Percentiles rank a stretch among this genome's conserved stretches.
Conservation (phyloP, 352 stramenopile species). For the Globisporangium spiculum region DNA sequence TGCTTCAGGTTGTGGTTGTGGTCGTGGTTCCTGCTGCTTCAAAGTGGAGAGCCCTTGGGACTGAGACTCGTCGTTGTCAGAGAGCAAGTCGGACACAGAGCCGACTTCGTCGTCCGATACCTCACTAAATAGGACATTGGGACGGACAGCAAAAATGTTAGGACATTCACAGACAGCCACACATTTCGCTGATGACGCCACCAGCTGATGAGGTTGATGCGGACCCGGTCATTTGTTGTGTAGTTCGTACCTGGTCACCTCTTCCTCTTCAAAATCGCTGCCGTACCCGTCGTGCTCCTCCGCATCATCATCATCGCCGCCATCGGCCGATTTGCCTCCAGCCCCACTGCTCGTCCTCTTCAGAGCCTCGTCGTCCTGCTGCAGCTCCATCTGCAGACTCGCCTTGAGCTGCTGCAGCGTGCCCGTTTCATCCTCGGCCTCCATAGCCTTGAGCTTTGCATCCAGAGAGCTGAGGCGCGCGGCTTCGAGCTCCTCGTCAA, state of each 20-base stretch:
- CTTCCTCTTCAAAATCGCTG: constrained; percentile 83
- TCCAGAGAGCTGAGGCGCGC: constrained; percentile 63
- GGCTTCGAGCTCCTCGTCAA: constrained; percentile 59
- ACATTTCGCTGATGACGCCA: not conserved
- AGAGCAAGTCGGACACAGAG: constrained; percentile 48
- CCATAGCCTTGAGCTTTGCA: constrained; percentile 81
- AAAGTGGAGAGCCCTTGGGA: constrained; percentile 17
- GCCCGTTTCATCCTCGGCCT: constrained; percentile 76
- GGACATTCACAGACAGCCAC: not conserved
- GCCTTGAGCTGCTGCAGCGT: constrained; percentile 77
- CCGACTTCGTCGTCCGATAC: constrained; percentile 21
- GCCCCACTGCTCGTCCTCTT: constrained; percentile 17
- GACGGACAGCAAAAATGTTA: not conserved
- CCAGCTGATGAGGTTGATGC: too few species aligned
- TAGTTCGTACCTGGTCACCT: constrained; percentile 57
- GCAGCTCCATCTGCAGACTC: constrained; percentile 56
- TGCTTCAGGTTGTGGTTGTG: constrained; percentile 1
- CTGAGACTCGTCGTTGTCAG: constrained; percentile 37
- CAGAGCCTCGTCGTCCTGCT: constrained; percentile 39
- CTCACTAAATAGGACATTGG: not conserved
- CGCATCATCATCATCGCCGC: constrained; percentile 22
- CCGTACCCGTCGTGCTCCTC: constrained; percentile 62
- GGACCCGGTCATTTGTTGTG: too few species aligned
- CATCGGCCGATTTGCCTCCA: not conserved
- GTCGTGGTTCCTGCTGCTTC: not conserved